These are phyloP conservation scores for Colletotrichum paranaense DNA, from an alignment of 2,329 filamentous ascomycete genomes.

Conservation along the genomic window DNA sequence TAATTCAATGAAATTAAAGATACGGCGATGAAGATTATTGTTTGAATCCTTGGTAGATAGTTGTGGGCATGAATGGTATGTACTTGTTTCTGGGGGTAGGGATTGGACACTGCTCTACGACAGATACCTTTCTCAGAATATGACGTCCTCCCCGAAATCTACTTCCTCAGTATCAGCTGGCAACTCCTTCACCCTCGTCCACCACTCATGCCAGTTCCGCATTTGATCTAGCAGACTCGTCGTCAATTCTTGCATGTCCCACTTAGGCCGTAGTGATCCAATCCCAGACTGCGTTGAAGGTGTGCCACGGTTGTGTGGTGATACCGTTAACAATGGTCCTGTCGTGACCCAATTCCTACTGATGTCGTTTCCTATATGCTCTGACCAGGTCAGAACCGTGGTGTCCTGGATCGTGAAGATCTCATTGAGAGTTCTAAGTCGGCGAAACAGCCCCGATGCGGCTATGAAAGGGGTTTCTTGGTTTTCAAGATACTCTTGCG, in stretches of 20 bases:
- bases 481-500: slow-evolving; percentile 23
- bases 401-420: slow-evolving; percentile 37
- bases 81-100: not conserved
- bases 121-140: slow-evolving; percentile 20
- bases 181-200: slow-evolving; percentile 36
- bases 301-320: slow-evolving; percentile 48
- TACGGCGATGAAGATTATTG: too few relatives aligned
- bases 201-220: slow-evolving; percentile 49
- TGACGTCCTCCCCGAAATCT: slow-evolving; percentile 12
- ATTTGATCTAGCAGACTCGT: slow-evolving; percentile 45
- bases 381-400: slow-evolving; percentile 52
- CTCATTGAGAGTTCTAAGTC: slow-evolving; percentile 4
- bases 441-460: slow-evolving; percentile 38
- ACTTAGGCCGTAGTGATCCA: slow-evolving; percentile 46
- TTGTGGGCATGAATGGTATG: not conserved
- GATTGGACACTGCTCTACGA: not conserved
- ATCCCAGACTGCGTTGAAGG: slow-evolving; percentile 48
- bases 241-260: slow-evolving; percentile 45
- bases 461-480: not conserved
- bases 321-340: slow-evolving; percentile 48
- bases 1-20: not conserved
- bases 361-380: slow-evolving; percentile 57
- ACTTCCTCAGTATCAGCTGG: not conserved
- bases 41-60: not conserved
- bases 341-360: slow-evolving; percentile 55